Percentiles rank a stretch among this genome's conserved stretches.
Evolutionary conservation across 768 basidiomycete species (phyloP).

Genomic region (Lactarius hengduanensis): DNA sequence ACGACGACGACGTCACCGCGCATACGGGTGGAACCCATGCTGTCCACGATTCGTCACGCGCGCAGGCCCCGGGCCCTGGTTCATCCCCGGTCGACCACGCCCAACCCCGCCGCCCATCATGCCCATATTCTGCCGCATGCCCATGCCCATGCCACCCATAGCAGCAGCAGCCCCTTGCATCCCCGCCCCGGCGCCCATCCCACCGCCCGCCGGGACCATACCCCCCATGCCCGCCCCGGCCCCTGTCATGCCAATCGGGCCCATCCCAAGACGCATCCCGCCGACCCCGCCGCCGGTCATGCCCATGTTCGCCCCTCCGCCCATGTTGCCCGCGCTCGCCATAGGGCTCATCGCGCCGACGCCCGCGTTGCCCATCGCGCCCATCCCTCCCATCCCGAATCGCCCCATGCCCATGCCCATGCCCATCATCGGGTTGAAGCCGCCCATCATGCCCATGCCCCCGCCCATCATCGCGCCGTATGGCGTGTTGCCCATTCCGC

Average conservation of each 20-base stretch:
- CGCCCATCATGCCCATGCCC: slow-evolving; percentile 34
- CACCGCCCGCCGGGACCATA: slow-evolving; percentile 35
- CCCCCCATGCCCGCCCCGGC: slow-evolving; percentile 17
- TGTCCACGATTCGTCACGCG: slow-evolving; percentile 66
- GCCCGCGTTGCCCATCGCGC: slow-evolving; percentile 57
- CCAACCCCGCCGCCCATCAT: slow-evolving; percentile 44
- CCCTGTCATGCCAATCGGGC: slow-evolving; percentile 28
- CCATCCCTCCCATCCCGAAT: slow-evolving; percentile 35
- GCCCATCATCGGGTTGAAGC: slow-evolving; percentile 31
- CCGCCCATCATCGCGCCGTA: slow-evolving; percentile 37
- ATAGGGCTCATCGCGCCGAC: slow-evolving; percentile 47
- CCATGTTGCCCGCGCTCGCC: slow-evolving; percentile 34
- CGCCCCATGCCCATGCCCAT: slow-evolving; percentile 39
- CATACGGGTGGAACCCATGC: slow-evolving; percentile 83
- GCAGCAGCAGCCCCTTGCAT: not conserved
- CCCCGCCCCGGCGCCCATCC: slow-evolving; percentile 24
- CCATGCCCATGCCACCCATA: slow-evolving; percentile 38
- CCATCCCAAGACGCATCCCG: slow-evolving; percentile 35
- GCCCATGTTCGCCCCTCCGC: slow-evolving; percentile 38
- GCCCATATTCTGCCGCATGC: slow-evolving; percentile 34
- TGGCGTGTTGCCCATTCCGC: slow-evolving; percentile 65
- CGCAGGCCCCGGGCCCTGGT: slow-evolving; percentile 48
- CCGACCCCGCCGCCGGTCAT: slow-evolving; percentile 35
- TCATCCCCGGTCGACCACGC: slow-evolving; percentile 59
- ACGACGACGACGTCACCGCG: slow-evolving; percentile 44